Evolutionary conservation across 768 basidiomycete species (phyloP), one percentile per base, ranked within the genome.

Genomic region (Leucocoprinus birnbaumii): DNA sequence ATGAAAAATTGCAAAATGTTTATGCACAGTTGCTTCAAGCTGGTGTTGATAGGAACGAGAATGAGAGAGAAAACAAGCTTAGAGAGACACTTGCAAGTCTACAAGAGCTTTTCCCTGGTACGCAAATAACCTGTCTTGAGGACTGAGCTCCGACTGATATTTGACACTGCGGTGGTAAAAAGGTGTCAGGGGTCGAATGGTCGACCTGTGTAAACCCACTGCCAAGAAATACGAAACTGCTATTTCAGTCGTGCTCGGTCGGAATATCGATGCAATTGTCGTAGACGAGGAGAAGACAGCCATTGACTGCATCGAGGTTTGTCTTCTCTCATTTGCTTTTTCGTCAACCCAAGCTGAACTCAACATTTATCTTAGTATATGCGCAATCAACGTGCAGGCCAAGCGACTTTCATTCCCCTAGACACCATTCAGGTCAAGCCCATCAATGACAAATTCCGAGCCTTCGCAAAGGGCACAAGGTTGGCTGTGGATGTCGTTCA

Each of bases 331-430:
- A 44, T 27, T 40, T 46, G n/a, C 24, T 16, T 14, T 22, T 56
- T 24, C 26, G 5, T 31, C 5, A 11, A 7, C 26, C 22, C 16
- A 35, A 26, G 26, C 27, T 34, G 34, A 51, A 27, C 43, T 3
- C 60, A 40, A 47, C 45, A 5, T n/a, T 19, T 31, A 31, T n/a
- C 51, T 1, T 61, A 94, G 89, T 98, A 97, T 68, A 84, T 99
- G 83, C 88, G 94, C 58, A 94, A 89, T 57, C 94, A 97, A 70
- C 89, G 95, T 34, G 85, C 90, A 0, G 97, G 96, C 1, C 92
- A 94, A 71, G 96, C 96, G 11, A 99, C 97, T 0, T 98, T 98
- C 74, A 89, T 99, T 44, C 97, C 97, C 0, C 85, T 99, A n/a
- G 96, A 98, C 68, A 95, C 94, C 8, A 96, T 98, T 61, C 91